These are phyloP conservation scores for Takakia lepidozioides DNA, from an alignment of 225 moss, liverwort and hornwort genomes.

Conservation along the genomic window DNA sequence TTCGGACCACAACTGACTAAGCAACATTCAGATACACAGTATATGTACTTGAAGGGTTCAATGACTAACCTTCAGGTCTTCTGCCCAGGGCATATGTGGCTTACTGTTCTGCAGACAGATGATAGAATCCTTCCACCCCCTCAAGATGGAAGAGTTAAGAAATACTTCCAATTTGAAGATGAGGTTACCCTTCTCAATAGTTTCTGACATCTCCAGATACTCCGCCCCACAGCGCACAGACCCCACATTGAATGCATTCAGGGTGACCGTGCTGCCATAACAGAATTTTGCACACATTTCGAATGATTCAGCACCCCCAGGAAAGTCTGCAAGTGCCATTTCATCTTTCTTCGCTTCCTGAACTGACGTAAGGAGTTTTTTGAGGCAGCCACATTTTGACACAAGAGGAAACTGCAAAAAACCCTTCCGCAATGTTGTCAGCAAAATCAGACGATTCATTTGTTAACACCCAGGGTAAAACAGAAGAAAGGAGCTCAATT, in stretches of 20 bases:
- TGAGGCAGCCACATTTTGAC: conserved; percentile 56
- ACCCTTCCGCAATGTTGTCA: too few species aligned
- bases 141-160: conserved; percentile 62
- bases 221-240: conserved; percentile 70
- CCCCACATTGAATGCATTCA: conserved; percentile 70
- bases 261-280: conserved; percentile 70
- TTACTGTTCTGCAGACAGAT: conserved; percentile 71
- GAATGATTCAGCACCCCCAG: conserved; percentile 64
- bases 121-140: conserved; percentile 85
- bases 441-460: too few species aligned
- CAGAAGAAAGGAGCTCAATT: neutral
- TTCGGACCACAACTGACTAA: too few species aligned
- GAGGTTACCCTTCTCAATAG: conserved; percentile 77
- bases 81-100: conserved; percentile 57
- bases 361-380: conserved; percentile 59
- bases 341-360: conserved; percentile 49
- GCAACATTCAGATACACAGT: too few species aligned
- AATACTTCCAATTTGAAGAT: conserved; percentile 82
- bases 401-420: conserved; percentile 64
- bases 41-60: too few species aligned
- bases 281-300: conserved; percentile 77
- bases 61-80: conserved; percentile 64
- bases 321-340: conserved; percentile 55
- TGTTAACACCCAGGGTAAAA: neutral
- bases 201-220: conserved; percentile 82